These are phyloP conservation scores for Rosa multiflora DNA, from an alignment of 306 rosid genomes.

Conservation along the genomic window DNA sequence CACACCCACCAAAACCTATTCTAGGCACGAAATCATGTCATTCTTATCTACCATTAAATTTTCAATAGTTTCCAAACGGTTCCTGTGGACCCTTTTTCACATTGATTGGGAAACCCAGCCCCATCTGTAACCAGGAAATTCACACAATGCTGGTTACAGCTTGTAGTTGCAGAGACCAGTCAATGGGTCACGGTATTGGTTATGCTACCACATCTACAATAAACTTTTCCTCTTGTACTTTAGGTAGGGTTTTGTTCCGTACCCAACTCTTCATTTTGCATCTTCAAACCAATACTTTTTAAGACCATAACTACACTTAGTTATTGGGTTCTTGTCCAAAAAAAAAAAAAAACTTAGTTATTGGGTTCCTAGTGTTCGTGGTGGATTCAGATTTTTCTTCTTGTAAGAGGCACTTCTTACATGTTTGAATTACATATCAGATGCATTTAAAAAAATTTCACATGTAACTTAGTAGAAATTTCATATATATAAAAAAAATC, in stretches of 20 bases:
- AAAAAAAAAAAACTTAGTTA: not conserved
- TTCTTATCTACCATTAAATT: conserved; percentile 13
- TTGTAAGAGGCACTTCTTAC: no score
- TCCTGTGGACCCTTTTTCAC: not conserved
- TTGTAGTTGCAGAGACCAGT: not conserved
- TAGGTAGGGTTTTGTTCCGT: not conserved
- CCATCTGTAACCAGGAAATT: not conserved
- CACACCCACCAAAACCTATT: conserved; percentile 7
- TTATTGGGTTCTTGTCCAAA: not conserved
- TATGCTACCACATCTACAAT: conserved; percentile 8
- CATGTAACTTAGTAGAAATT: no score
- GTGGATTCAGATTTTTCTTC: not conserved
- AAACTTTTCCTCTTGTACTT: not conserved
- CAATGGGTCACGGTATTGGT: conserved; percentile 3
- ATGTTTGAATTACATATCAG: no score
- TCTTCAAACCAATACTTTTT: not conserved
- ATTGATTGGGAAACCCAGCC: conserved; percentile 8
- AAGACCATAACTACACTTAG: not conserved
- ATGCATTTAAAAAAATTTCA: no score
- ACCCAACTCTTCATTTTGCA: not conserved
- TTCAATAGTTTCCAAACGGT: not conserved
- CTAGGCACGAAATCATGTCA: not conserved
- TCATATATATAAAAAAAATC: no score
- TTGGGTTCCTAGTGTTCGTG: not conserved
- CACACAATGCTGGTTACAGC: not conserved